Evolutionary conservation across 129 eudicot species (phyloP).

Genomic region (Flaveria bidentis): DNA sequence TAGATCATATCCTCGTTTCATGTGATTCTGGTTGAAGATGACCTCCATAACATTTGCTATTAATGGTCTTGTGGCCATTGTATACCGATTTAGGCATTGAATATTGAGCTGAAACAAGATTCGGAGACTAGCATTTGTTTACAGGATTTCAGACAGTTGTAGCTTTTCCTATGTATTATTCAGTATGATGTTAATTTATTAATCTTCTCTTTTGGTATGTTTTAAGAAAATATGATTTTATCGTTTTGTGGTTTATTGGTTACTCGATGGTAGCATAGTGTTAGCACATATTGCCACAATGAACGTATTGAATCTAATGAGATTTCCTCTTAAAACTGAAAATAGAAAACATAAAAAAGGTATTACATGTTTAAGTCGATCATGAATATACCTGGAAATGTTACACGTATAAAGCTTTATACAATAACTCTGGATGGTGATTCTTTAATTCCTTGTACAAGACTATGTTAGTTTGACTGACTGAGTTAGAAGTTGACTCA

Average conservation of each 20-base stretch:
- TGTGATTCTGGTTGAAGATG: not conserved
- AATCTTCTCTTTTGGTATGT: not conserved
- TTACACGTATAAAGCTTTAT: no score
- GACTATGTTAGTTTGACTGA: no score
- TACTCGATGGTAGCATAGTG: no score
- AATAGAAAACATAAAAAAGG: no score
- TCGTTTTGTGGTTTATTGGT: not conserved
- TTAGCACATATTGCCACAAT: no score
- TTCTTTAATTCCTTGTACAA: no score
- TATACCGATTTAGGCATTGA: not conserved
- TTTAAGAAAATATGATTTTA: not conserved
- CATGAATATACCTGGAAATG: no score
- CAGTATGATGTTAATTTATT: not conserved
- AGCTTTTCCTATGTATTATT: slow-evolving; percentile 10
- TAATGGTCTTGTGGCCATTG: slow-evolving; percentile 7
- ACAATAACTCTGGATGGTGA: no score
- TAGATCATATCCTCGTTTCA: not conserved
- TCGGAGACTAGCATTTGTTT: not conserved
- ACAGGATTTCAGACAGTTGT: slow-evolving; percentile 14
- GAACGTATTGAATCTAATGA: no score
- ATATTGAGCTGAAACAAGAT: slow-evolving; percentile 25
- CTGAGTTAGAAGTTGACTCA: no score
- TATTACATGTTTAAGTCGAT: no score
- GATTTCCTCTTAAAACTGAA: no score
- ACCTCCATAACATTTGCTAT: not conserved